Evolutionary conservation across 1,284 basidiomycete species (phyloP), one percentile per base, ranked within the genome.

Genomic region (Sporisorium scitamineum): DNA sequence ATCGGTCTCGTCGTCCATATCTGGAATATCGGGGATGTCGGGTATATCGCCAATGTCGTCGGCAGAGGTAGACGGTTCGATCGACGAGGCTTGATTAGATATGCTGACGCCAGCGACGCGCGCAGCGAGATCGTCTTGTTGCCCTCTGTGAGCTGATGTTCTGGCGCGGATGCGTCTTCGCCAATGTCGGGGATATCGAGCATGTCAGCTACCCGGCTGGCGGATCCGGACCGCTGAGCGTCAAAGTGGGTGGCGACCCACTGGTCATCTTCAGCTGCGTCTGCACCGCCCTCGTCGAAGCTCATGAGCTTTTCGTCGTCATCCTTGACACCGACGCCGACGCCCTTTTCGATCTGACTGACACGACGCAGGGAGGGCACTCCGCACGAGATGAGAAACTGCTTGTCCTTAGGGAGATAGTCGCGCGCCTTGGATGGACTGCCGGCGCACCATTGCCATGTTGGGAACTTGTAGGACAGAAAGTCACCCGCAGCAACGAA

Each of bases 351-450:
- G 63, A 84, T 78, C 58, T 81, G 75, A 51, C 78, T 81, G 54
- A 84, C 80, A 10, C 84, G 62, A 4, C 83, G 73, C 18, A 84
- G 61, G 20, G 83, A 85, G 6, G 84, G 84, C 14, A 85, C 83
- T 16, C 82, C 82, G 41, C 80, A 71, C 11, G 70, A 79, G 81
- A 98, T 90, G 61, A 99, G 91, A 86, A 96, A 99, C 86, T 99
- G 96, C 88, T 97, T 99, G 87, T 96, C 94, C 5, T 89, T 84
- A 0, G 96, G 97, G 20, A 99, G 90, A 87, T 94, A 99, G 80
- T 98, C 95, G 73, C 95, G 90, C 29, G 90, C 88, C 87, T 93
- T 94, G 42, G 90, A 90, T 53, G 91, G 84, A 80, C 97, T 94
- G 32, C 80, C 80, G 2, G 70, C 58, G 26, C 71, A 73, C 84